Evolutionary conservation across 2,329 filamentous ascomycete species (phyloP), one percentile per base, ranked within the genome.

Genomic region (Fusarium poae): DNA sequence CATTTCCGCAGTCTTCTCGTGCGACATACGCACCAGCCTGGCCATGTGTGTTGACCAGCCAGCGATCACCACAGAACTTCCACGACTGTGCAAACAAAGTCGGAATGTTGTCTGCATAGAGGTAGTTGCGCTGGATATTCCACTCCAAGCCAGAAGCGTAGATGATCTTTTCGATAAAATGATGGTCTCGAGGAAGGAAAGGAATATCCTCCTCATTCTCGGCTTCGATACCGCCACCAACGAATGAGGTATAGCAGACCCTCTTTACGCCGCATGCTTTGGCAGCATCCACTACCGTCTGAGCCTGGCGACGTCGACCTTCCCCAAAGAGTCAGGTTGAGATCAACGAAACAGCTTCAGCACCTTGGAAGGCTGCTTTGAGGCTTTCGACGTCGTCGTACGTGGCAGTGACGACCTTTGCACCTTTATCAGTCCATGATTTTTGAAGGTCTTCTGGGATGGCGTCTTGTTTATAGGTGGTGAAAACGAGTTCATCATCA

Each of bases 191-290:
- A 2, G 72, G 71, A 2, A 74, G 53, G 27, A 74, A 74, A 6
- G 71, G 72, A 21, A 74, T 72, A 6, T 72, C 72, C n/a, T 72
- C 67, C 18, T 74, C 72, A 2, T 68, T 74, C 34, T 71, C 67
- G 2, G 70, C 70, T 15, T 74, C 62, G 2, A 74, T 72, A 0
- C 71, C 72, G 2, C 70, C 72, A 10, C 72, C 72, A 0, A 72
- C 30, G 12, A 74, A 74, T 1, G 72, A 74, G 1, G 72, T 74
- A 18, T 74, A 74, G 45, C 72, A 74, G 10, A 74, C 51, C 11
- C 71, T 57, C 42, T 67, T 72, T 2, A 74, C 71, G 2, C 67
- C 70, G 5, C 67, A 72, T 8, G 29, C 56, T n/a, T 74, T 74
- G 4, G 72, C 71, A 16, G 71, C 68, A 6, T 74, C 60, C 27